These are phyloP conservation scores for Puccinellia tenuiflora DNA, from an alignment of 176 grass and related monocot genomes.

Conservation along the genomic window DNA sequence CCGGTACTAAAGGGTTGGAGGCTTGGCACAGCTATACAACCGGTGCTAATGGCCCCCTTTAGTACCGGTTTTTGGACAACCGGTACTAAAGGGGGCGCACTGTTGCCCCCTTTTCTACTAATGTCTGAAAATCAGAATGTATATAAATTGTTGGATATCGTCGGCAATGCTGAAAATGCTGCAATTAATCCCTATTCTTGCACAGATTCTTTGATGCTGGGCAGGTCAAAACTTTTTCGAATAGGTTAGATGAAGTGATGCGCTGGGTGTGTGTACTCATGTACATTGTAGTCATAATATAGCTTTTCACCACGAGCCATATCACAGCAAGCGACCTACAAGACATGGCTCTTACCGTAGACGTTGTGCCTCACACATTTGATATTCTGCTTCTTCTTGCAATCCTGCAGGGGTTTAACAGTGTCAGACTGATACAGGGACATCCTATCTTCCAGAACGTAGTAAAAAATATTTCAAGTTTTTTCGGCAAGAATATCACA, in stretches of 20 bases:
- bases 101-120: no score
- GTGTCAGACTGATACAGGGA: not conserved
- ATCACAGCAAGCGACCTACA: slow-evolving; percentile 76
- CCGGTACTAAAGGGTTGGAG: no score
- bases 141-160: slow-evolving; percentile 21
- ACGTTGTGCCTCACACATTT: slow-evolving; percentile 79
- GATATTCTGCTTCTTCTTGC: slow-evolving; percentile 69
- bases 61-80: no score
- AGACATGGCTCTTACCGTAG: slow-evolving; percentile 59
- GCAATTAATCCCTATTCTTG: slow-evolving; percentile 20
- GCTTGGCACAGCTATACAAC: no score
- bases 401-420: slow-evolving; percentile 45
- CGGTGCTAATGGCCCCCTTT: no score
- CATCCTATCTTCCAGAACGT: not conserved
- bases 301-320: slow-evolving; percentile 69
- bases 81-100: no score
- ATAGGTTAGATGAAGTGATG: slow-evolving; percentile 65
- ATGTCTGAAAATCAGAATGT: slow-evolving; percentile 24
- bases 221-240: not conserved
- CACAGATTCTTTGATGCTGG: slow-evolving; percentile 14
- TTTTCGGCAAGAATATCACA: not conserved
- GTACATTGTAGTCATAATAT: slow-evolving; percentile 93
- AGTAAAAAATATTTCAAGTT: not conserved
- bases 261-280: slow-evolving; percentile 73
- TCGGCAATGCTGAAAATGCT: slow-evolving; percentile 29